phyloP scores from a whole-genome alignment of 176 grass and related monocot species.

The Pontederia paniculata region DNA sequence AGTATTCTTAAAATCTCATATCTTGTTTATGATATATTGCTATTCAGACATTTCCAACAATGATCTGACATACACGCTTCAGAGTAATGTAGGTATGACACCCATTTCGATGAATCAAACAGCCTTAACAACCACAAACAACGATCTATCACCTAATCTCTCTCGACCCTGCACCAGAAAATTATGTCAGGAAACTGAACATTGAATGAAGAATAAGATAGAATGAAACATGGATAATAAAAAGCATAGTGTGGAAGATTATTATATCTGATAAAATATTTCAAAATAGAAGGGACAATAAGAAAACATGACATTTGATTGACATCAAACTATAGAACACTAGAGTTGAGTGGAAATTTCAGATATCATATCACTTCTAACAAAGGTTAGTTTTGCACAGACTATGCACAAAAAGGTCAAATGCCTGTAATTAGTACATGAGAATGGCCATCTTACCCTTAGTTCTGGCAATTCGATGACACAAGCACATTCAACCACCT shows the following conservation, averaged over 20 bases:
- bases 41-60: too few species aligned
- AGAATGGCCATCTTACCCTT: constrained; percentile 37
- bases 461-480: constrained; percentile 87
- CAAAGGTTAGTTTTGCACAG: too few species aligned
- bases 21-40: too few species aligned
- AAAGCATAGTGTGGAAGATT: background rate
- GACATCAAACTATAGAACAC: too few species aligned
- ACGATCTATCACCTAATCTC: constrained; percentile 43
- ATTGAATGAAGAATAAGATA: constrained; percentile 11
- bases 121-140: constrained; percentile 73
- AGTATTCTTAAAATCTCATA: too few species aligned
- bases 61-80: too few species aligned
- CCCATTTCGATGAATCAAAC: constrained; percentile 18
- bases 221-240: background rate
- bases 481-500: constrained; percentile 80
- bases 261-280: background rate
- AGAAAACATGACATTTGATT: too few species aligned
- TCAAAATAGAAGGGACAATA: too few species aligned
- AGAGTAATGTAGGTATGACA: too few species aligned
- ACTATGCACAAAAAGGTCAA: too few species aligned
- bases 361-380: background rate
- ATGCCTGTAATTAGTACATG: too few species aligned
- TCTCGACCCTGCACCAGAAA: constrained; percentile 58
- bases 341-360: too few species aligned
- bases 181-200: background rate